These are phyloP conservation scores for Elasticomyces elasticus DNA, from an alignment of 495 filamentous ascomycete species.

Conservation along the genomic window DNA sequence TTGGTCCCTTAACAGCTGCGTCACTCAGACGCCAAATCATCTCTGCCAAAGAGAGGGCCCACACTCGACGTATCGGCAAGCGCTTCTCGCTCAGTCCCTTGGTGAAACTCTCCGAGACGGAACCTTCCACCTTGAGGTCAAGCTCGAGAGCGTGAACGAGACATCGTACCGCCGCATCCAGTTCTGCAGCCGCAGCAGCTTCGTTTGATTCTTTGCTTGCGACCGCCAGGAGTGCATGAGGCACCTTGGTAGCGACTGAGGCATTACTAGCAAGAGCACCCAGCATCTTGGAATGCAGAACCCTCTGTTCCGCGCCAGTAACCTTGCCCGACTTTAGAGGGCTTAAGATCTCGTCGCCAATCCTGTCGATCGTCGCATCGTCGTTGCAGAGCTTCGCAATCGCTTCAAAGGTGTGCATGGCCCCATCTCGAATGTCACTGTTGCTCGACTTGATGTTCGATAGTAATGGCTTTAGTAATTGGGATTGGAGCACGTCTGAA, in stretches of 20 bases:
- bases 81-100: conserved; percentile 84
- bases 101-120: conserved; percentile 56
- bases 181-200: conserved; percentile 62
- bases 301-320: conserved; percentile 67
- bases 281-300: conserved; percentile 70
- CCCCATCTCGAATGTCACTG: conserved; percentile 60
- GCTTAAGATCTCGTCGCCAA: conserved; percentile 62
- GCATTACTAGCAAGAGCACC: conserved; percentile 46
- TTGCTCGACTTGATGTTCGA: conserved; percentile 87
- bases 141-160: conserved; percentile 49
- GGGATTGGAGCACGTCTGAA: conserved; percentile 55
- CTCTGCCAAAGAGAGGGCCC: conserved; percentile 66
- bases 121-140: conserved; percentile 47
- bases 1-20: conserved; percentile 36
- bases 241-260: conserved; percentile 53
- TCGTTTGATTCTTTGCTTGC: conserved; percentile 81
- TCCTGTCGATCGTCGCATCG: conserved; percentile 46
- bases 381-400: conserved; percentile 49
- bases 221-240: conserved; percentile 50
- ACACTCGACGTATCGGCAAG: conserved; percentile 62
- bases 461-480: conserved; percentile 72
- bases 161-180: conserved; percentile 55
- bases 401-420: conserved; percentile 59
- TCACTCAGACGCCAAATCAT: conserved; percentile 47
- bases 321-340: conserved; percentile 76